Evolutionary conservation across 306 rosid species (phyloP).

Genomic region (Albizia julibrissin): DNA sequence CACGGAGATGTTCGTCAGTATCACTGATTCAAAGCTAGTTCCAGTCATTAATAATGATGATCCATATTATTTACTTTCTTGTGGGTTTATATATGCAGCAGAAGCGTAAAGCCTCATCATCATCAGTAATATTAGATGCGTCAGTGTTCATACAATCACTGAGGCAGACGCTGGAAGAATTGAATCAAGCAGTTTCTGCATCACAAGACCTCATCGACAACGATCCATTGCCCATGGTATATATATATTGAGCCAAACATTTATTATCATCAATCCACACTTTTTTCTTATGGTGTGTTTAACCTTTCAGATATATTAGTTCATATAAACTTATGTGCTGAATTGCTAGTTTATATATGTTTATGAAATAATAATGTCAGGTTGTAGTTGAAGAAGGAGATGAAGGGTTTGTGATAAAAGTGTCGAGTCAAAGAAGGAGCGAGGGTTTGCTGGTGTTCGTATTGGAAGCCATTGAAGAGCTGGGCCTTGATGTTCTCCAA

Average conservation of each 20-base stretch:
- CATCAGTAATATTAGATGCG: constrained; percentile 49
- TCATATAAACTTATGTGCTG: not conserved
- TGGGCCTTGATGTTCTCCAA: constrained; percentile 64
- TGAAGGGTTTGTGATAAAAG: constrained; percentile 51
- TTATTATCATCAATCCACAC: not conserved
- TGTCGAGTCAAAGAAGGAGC: constrained; percentile 46
- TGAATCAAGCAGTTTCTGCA: constrained; percentile 33
- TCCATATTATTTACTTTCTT: not conserved
- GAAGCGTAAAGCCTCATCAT: constrained; percentile 42
- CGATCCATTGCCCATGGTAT: constrained; percentile 54
- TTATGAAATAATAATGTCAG: constrained; percentile 23
- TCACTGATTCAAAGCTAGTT: too few species aligned
- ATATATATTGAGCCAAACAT: not conserved
- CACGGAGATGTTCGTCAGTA: too few species aligned
- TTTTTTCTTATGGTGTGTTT: not conserved
- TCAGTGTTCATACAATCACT: constrained; percentile 41
- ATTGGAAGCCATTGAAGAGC: constrained; percentile 65
- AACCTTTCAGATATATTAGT: not conserved
- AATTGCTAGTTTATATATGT: constrained; percentile 7
- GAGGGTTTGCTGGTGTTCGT: constrained; percentile 60
- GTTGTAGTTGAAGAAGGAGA: constrained; percentile 48
- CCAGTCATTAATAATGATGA: not conserved
- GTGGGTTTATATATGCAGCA: constrained; percentile 9
- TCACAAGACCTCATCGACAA: constrained; percentile 19
- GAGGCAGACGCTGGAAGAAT: constrained; percentile 42